Evolutionary conservation across 2,329 filamentous ascomycete species (phyloP), one percentile per base, ranked within the genome.

Genomic region (Geosmithia flava): DNA sequence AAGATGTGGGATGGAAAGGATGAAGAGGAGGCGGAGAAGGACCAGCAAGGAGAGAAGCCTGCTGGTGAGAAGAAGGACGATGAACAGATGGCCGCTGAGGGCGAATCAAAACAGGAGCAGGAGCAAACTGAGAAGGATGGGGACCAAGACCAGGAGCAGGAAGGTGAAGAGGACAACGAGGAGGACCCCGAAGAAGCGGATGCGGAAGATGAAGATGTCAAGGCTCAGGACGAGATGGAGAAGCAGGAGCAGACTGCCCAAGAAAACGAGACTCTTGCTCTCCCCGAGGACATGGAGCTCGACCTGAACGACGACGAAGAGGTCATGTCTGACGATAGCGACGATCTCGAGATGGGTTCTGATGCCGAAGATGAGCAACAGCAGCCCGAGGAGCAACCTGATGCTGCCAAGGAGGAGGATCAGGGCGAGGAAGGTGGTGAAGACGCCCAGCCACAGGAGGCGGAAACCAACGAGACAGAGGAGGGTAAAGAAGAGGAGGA

Each of bases 1-100:
- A 98, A 97, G 72, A 89, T 97, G 78, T 98, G 93, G 93, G 90
- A 98, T 64, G 90, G 89, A 40, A 81, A 83, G 44, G 81, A 84
- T 47, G 83, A 87, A 42, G 76, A 90, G 43, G 81, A 90, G 45
- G 81, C 85, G 1, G 85, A 91, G 45, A 93, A 93, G 55, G 85
- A 96, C 43, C 85, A 87, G 58, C 73, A 87, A 58, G 83, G 80
- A 6, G 81, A 89, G 48, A 75, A 87, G 50, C 70, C 85, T 19
- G 82, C 87, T 57, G 83, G 82, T 0, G 73, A 84, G 52, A 76
- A 85, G 58, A 74, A 81, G 52, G 74, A 79, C 15, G 76, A 83
- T 46, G 77, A 83, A 54, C 74, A 81, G 53, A 70, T 74, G 56
- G 72, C 74, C 8, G 68, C 69, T 8, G 78, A 82, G 40, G 78